Conservation (phyloP, 768 basidiomycete genomes). For the Boletus sp. region DNA sequence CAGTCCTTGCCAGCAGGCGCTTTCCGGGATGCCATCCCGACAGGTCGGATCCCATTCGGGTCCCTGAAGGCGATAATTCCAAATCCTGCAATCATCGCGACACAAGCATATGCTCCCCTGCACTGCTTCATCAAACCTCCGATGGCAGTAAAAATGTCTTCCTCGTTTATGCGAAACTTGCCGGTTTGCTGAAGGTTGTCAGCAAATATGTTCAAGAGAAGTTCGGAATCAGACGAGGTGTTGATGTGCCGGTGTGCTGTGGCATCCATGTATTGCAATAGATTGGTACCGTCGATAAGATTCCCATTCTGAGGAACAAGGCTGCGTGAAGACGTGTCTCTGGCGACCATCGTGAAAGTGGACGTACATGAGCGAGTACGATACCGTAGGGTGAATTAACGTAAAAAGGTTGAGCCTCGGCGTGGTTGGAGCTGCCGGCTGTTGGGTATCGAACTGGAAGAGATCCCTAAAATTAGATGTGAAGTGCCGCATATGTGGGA, state of each 20-base stretch:
- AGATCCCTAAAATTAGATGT: conserved; percentile 11
- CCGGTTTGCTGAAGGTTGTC: conserved; percentile 97
- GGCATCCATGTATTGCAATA: conserved; percentile 94
- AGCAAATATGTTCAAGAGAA: conserved; percentile 96
- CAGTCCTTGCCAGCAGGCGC: conserved; percentile 69
- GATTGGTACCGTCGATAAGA: conserved; percentile 83
- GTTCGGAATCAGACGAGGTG: conserved; percentile 96
- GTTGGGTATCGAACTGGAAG: conserved; percentile 91
- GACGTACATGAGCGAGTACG: conserved; percentile 90
- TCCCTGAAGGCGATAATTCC: conserved; percentile 98
- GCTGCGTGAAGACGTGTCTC: conserved; percentile 2
- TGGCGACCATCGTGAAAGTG: background rate
- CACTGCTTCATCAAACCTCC: conserved; percentile 85
- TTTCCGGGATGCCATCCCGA: conserved; percentile 79
- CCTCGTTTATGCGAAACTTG: conserved; percentile 99
- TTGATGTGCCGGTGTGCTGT: conserved; percentile 98
- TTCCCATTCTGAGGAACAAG: conserved; percentile 80
- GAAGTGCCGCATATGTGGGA: background rate
- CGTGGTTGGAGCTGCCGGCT: conserved; percentile 93
- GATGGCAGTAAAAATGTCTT: conserved; percentile 96
- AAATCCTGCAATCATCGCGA: conserved; percentile 99
- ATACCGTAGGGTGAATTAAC: conserved; percentile 99
- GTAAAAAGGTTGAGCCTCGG: conserved; percentile 99
- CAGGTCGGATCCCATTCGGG: conserved; percentile 94
- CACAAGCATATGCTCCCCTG: conserved; percentile 94